Conservation (phyloP, 352 stramenopile species). For the Pythium aquatile region DNA sequence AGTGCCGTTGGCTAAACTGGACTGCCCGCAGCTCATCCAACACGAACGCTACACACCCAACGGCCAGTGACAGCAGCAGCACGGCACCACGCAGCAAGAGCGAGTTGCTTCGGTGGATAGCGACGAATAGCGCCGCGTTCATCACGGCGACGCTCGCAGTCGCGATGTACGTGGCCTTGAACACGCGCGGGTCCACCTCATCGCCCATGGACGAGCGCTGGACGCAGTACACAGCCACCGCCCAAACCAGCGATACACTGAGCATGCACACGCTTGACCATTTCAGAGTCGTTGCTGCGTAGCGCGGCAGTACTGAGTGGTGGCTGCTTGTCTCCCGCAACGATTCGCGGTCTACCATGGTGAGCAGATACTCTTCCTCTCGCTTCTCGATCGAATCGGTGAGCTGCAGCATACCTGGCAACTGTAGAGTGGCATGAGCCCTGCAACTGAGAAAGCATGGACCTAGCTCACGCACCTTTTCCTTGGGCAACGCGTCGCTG, state of each 20-base stretch:
- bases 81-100: conserved; percentile 14
- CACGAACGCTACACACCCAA: conserved; percentile 11
- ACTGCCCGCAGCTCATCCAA: conserved; percentile 34
- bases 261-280: conserved; percentile 9
- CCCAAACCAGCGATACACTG: neutral
- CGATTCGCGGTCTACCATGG: conserved; percentile 36
- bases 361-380: conserved; percentile 52
- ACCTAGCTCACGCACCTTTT: conserved; percentile 37
- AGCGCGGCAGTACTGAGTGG: conserved; percentile 17
- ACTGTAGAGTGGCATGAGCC: conserved; percentile 27
- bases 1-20: conserved; percentile 31
- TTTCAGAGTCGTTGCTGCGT: neutral
- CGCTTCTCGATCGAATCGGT: conserved; percentile 41
- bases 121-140: neutral
- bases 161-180: conserved; percentile 7
- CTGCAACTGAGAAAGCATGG: too few relatives aligned
- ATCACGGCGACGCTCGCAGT: neutral
- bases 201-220: conserved; percentile 10
- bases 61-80: conserved; percentile 12
- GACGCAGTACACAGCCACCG: neutral
- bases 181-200: conserved; percentile 13
- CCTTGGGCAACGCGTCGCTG: conserved; percentile 30
- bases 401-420: conserved; percentile 46
- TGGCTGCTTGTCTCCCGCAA: neutral
- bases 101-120: conserved; percentile 4